phyloP scores from a whole-genome alignment of 805 yeast genomes.

The Candida fluviatilis region DNA sequence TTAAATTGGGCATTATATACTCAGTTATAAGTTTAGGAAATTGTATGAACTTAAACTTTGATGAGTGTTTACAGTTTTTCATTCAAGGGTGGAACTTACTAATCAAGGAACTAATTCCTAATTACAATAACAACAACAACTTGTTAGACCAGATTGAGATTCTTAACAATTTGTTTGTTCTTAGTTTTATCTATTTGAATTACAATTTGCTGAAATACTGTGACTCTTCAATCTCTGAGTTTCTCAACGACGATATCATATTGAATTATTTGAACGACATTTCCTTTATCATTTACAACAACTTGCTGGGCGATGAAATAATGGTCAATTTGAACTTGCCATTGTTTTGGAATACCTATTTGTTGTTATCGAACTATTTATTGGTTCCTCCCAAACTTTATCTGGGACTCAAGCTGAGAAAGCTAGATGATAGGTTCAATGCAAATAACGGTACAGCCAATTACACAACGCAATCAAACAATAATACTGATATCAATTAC shows the following conservation, averaged over 20 bases:
- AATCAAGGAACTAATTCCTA: conserved; percentile 30
- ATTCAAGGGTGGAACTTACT: conserved; percentile 44
- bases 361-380: conserved; percentile 41
- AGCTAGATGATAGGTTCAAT: neutral
- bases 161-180: conserved; percentile 42
- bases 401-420: conserved; percentile 6
- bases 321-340: conserved; percentile 26
- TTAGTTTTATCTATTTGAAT: conserved; percentile 40
- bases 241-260: conserved; percentile 44
- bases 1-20: conserved; percentile 38
- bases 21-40: conserved; percentile 44
- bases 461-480: neutral
- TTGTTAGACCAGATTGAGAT: conserved; percentile 32
- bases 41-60: conserved; percentile 19
- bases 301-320: conserved; percentile 19
- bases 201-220: conserved; percentile 21
- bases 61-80: conserved; percentile 34
- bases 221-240: conserved; percentile 1
- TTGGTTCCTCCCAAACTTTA: conserved; percentile 38
- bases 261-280: conserved; percentile 49
- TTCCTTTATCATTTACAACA: conserved; percentile 37
- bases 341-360: conserved; percentile 48
- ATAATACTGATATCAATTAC: neutral
- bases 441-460: neutral
- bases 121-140: conserved; percentile 23